Base-by-base conservation (phyloP, 2,329 filamentous ascomycete genomes). In the Rhinocladiella mackenziei region DNA sequence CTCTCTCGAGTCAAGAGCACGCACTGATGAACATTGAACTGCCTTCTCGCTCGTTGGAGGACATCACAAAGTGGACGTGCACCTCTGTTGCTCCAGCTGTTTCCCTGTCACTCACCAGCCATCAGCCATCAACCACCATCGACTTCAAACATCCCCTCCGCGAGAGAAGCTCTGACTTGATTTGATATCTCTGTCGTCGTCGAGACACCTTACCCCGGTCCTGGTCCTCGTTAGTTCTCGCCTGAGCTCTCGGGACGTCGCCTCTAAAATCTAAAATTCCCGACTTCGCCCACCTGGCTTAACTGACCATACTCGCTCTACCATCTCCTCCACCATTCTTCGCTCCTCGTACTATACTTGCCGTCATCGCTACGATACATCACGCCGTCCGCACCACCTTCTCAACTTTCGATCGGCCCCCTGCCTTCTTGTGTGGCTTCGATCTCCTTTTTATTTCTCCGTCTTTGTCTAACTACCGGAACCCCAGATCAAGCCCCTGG, bases 211-310 rank as follows among this genome's bases (percentile, higher is more conserved):
- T 11, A 29, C 43, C 43, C 43, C 22, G 44, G 38, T 33, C 32
- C 32, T 47, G 31, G 23, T 31, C 32, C 38, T 41, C 31, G 38
- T 47, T 41, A 47, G 38, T 38, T 43, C 41, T 51, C 49, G 49
- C 49, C 41, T 48, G 41, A 45, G 48, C 45, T 45, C 42, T 48
- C 36, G 44, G 45, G 34, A 44, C 20, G 33, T 42, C 44, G 45
- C 45, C 44, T 48, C 41, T 41, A 45, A 51, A 43, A 42, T 41
- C 43, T 48, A 51, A 51, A 51, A 39, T 48, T 43, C 49, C 49
- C 45, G 44, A 42, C 38, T 38, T 25, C 31, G 33, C 36, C 43
- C 39, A 38, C 35, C 31, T 40, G 13, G 26, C 36, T 25, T 34
- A 6, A 15, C 37, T 35, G 19, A 19, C n/a, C n/a, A 35, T 35